Percentiles rank a stretch among this genome's conserved stretches.
These are phyloP conservation scores for Scytalidium lignicola DNA, from an alignment of 2,329 filamentous ascomycete genomes.

Conservation along the genomic window DNA sequence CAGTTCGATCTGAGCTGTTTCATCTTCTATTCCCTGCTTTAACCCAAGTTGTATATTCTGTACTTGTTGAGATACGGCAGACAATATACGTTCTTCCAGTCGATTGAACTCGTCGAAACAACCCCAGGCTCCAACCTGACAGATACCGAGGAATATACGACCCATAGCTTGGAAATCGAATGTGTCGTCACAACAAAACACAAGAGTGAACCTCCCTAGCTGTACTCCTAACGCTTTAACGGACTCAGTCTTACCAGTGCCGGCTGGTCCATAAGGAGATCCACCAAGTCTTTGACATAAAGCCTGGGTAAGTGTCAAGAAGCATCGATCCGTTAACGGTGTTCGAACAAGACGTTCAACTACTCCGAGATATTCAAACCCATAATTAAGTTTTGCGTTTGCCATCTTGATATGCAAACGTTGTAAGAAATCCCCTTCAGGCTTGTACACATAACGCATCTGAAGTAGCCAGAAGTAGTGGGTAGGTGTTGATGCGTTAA, in stretches of 20 bases:
- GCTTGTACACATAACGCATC: conserved; percentile 90
- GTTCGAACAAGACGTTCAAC: conserved; percentile 94
- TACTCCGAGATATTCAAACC: conserved; percentile 96
- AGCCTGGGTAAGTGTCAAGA: conserved; percentile 94
- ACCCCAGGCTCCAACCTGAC: conserved; percentile 97
- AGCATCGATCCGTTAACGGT: conserved; percentile 95
- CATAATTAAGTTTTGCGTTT: conserved; percentile 90
- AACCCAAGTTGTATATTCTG: conserved; percentile 98
- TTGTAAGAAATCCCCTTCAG: conserved; percentile 74
- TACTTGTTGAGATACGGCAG: conserved; percentile 97
- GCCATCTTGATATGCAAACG: conserved; percentile 93
- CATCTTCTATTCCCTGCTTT: conserved; percentile 75
- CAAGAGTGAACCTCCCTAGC: conserved; percentile 92
- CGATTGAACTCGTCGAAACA: conserved; percentile 99
- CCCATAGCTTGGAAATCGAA: conserved; percentile 99
- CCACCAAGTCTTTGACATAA: conserved; percentile 92
- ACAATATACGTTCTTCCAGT: conserved; percentile 94
- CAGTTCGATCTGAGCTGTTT: conserved; percentile 86
- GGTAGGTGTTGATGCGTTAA: conserved; percentile 66
- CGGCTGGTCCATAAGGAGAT: conserved; percentile 93
- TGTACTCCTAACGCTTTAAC: conserved; percentile 97
- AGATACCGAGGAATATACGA: conserved; percentile 97
- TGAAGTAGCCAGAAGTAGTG: conserved; percentile 93
- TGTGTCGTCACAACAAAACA: conserved; percentile 99
- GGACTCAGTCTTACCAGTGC: conserved; percentile 98